phyloP scores from a whole-genome alignment of 1,139 yeast species.

The Pichiaceae sp. region DNA sequence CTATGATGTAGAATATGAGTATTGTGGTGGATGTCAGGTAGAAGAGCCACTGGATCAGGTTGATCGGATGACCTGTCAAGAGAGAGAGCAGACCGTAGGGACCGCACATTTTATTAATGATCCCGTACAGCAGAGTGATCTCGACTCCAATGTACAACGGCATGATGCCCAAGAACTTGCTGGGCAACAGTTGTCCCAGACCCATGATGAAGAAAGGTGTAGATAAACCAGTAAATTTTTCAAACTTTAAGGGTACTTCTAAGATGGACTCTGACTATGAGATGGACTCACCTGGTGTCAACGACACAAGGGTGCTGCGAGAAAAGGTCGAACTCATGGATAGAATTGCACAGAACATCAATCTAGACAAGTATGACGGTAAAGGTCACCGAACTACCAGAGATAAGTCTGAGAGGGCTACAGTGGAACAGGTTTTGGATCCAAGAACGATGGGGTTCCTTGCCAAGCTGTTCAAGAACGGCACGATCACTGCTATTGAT shows the following conservation, averaged over 20 bases:
- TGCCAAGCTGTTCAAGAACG: constrained; percentile 73
- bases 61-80: constrained; percentile 83
- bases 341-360: constrained; percentile 55
- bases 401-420: constrained; percentile 90
- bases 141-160: constrained; percentile 90
- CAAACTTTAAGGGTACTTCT: neutral
- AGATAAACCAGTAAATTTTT: neutral
- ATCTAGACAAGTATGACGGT: constrained; percentile 38
- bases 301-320: constrained; percentile 8
- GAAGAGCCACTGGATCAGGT: constrained; percentile 75
- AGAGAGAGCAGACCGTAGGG: constrained; percentile 79
- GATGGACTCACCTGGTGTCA: neutral
- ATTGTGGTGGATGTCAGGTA: constrained; percentile 58
- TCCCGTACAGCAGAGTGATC: constrained; percentile 65
- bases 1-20: constrained; percentile 61
- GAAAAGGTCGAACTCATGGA: constrained; percentile 56
- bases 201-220: neutral
- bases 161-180: constrained; percentile 30
- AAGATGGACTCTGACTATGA: neutral
- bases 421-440: constrained; percentile 93
- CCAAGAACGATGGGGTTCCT: constrained; percentile 86
- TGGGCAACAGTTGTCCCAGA: neutral
- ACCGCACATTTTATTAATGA: constrained; percentile 86
- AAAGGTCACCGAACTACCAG: constrained; percentile 52
- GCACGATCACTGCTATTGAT: constrained; percentile 74